Base-by-base conservation (phyloP, 139 green algal species). In the Yamagishiella unicocca region DNA sequence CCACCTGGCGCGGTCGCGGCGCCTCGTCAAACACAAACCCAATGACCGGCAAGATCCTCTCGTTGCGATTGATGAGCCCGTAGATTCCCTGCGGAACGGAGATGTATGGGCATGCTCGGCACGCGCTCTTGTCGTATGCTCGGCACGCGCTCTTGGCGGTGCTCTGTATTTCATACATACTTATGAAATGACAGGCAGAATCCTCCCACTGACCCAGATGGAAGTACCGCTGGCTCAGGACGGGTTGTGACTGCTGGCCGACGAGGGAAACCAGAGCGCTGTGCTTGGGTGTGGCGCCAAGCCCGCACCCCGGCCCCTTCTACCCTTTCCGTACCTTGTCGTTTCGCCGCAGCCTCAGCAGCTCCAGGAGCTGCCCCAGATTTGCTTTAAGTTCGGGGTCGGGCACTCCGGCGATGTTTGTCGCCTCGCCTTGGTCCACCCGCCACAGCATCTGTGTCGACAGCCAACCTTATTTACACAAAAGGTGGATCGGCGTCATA, bases 11-110 rank as follows among this genome's bases (percentile, higher is more conserved):
- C 17, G 64, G 46, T 24, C 82, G 62, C 0, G 87, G 87, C 22
- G 88, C 62, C 67, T 91, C 88, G 12, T 91, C 88, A 73, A 91
- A 91, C 14, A 91, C 88, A 62, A 91, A 91, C 24, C 82, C 82
- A 2, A 91, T 54, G 0, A 91, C 27, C 0, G 73, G 42, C 25
- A 91, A 82, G 29, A 82, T 82, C 27, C 42, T 62, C 17, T 58
- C 67, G 10, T 17, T 46, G 19, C 70, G 53, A 38, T 79, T 31
- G 21, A 38, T 25, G 10, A 90, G 68, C 42, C 83, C 83, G 67
- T 77, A 88, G 24, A 83, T 66, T 17, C 83, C 83, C 83, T 88
- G 83, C 4, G 27, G 72, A 9, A 27, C 24, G 45, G 42, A 33
- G 70, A 78, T 55, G 38, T n/a, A n/a, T n/a, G n/a, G n/a, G n/a